Evolutionary conservation across 805 yeast species (phyloP).

Genomic region (Saccharomyces cerevisiae): DNA sequence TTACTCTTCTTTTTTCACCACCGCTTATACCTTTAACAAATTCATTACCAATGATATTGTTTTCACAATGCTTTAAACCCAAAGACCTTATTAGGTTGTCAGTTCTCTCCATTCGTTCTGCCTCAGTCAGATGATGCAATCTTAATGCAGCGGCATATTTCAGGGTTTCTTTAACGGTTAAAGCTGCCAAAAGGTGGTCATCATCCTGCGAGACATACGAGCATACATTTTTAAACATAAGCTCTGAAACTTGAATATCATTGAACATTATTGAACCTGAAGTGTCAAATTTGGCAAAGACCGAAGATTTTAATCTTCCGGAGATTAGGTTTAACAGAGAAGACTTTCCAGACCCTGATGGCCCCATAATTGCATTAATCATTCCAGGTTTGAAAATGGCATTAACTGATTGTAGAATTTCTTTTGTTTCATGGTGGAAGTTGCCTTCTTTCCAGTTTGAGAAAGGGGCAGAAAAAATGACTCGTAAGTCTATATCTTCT

Average conservation of each 20-base stretch:
- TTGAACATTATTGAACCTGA: slow-evolving; percentile 42
- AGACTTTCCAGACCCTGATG: slow-evolving; percentile 74
- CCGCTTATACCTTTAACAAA: slow-evolving; percentile 68
- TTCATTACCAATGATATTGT: slow-evolving; percentile 59
- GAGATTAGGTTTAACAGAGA: slow-evolving; percentile 57
- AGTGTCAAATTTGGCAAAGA: slow-evolving; percentile 25
- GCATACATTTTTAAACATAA: slow-evolving; percentile 38
- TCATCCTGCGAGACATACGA: slow-evolving; percentile 83
- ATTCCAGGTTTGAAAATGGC: slow-evolving; percentile 48
- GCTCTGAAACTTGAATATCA: slow-evolving; percentile 29
- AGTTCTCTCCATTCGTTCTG: slow-evolving; percentile 42
- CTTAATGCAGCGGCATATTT: slow-evolving; percentile 64
- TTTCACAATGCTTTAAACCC: slow-evolving; percentile 71
- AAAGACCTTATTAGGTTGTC: slow-evolving; percentile 52
- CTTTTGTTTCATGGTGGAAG: slow-evolving; percentile 19
- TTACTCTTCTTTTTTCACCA: slow-evolving; percentile 80
- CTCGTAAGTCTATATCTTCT: slow-evolving; percentile 10
- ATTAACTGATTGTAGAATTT: slow-evolving; percentile 38
- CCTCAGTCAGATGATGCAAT: slow-evolving; percentile 37
- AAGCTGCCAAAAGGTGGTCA: slow-evolving; percentile 55
- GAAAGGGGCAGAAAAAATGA: slow-evolving; percentile 5
- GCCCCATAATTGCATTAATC: slow-evolving; percentile 70
- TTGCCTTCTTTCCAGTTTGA: slow-evolving; percentile 7
- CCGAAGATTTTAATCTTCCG: slow-evolving; percentile 39
- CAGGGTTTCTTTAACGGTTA: slow-evolving; percentile 74